These are phyloP conservation scores for Colletotrichum tamarilloi DNA, from an alignment of 2,329 filamentous ascomycete genomes.

Conservation along the genomic window DNA sequence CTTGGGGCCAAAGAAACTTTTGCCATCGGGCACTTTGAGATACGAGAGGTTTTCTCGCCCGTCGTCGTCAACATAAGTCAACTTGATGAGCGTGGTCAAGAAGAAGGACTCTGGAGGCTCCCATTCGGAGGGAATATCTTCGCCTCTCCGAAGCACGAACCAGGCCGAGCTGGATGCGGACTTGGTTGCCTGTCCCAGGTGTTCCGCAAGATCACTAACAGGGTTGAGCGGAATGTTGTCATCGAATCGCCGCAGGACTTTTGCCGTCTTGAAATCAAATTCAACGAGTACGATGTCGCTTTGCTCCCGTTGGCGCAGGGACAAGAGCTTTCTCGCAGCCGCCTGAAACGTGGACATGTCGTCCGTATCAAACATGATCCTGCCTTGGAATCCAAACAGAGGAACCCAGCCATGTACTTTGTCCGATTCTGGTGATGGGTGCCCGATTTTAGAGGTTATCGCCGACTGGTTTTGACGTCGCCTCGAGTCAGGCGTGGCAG, in stretches of 20 bases:
- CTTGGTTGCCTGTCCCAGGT: background rate
- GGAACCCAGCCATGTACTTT: background rate
- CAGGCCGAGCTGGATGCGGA: constrained; percentile 22
- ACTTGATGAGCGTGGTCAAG: constrained; percentile 14
- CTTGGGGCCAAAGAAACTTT: background rate
- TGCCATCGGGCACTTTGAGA: constrained; percentile 4
- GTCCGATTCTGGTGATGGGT: background rate
- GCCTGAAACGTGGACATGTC: constrained; percentile 37
- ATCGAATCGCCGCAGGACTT: background rate
- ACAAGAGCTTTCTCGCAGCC: constrained; percentile 41
- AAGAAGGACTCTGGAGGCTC: constrained; percentile 39
- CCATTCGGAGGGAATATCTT: constrained; percentile 31
- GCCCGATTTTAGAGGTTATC: background rate
- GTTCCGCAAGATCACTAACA: background rate
- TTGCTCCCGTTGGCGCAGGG: constrained; percentile 18
- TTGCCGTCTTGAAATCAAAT: background rate
- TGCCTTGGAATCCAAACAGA: constrained; percentile 47
- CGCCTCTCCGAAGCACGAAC: constrained; percentile 38
- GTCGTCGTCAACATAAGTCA: background rate
- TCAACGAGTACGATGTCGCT: constrained; percentile 21
- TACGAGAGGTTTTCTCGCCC: constrained; percentile 24
- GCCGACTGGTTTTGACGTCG: background rate
- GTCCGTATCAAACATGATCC: constrained; percentile 39
- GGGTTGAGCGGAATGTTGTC: background rate
- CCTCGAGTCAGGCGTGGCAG: background rate